Conservation (phyloP, 208 protist genomes). For the Crithidia mellificae region DNA sequence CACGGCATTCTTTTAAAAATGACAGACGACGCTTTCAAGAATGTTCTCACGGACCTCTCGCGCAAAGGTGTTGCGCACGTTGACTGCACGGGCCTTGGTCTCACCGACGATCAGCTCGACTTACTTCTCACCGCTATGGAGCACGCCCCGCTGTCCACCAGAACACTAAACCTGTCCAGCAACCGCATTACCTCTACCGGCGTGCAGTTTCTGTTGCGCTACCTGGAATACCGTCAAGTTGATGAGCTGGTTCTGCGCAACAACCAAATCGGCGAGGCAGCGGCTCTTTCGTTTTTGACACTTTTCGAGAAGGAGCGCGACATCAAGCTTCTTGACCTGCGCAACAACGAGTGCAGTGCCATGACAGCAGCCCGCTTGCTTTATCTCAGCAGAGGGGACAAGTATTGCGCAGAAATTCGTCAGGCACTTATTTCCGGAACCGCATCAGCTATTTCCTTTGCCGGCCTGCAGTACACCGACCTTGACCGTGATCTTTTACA, state of each 20-base stretch:
- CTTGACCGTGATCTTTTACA: slow-evolving; percentile 60
- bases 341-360: slow-evolving; percentile 52
- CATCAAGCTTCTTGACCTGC: slow-evolving; percentile 42
- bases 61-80: slow-evolving; percentile 54
- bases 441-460: slow-evolving; percentile 52
- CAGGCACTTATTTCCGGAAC: slow-evolving; percentile 44
- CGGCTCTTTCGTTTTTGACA: slow-evolving; percentile 50
- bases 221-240: slow-evolving; percentile 41
- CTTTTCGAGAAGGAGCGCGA: slow-evolving; percentile 38
- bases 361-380: slow-evolving; percentile 44
- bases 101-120: slow-evolving; percentile 56
- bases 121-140: slow-evolving; percentile 71
- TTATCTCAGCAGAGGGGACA: slow-evolving; percentile 50
- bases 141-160: slow-evolving; percentile 40
- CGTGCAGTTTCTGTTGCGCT: slow-evolving; percentile 40
- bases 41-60: slow-evolving; percentile 37
- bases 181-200: slow-evolving; percentile 70
- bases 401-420: slow-evolving; percentile 38
- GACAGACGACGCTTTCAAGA: slow-evolving; percentile 43
- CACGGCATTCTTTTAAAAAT: slow-evolving; percentile 12
- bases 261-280: slow-evolving; percentile 75
- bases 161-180: slow-evolving; percentile 48
- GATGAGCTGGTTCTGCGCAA: slow-evolving; percentile 52
- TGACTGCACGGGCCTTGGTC: slow-evolving; percentile 33
- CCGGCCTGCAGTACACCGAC: slow-evolving; percentile 48